These are phyloP conservation scores for Beauveria caledonica DNA, from an alignment of 2,329 filamentous ascomycete genomes.

Conservation along the genomic window DNA sequence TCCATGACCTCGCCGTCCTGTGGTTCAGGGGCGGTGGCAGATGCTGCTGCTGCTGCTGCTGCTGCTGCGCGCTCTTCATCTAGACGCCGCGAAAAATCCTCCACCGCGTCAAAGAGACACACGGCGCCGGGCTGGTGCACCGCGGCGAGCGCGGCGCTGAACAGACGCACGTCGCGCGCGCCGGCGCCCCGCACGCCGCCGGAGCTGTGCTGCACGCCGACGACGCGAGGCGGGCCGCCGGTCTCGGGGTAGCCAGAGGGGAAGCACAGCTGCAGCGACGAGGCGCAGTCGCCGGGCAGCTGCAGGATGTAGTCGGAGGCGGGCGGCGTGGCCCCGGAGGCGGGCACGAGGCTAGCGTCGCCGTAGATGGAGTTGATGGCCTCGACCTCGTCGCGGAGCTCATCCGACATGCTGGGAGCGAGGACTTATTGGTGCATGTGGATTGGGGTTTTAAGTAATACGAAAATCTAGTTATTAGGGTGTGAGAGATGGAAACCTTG, in stretches of 20 bases:
- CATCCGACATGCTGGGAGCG: slow-evolving; percentile 40
- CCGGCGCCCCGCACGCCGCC: slow-evolving; percentile 67
- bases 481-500: background rate
- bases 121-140: slow-evolving; percentile 64
- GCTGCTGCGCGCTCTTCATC: slow-evolving; percentile 20
- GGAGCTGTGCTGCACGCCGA: slow-evolving; percentile 74
- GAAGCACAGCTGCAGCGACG: slow-evolving; percentile 59
- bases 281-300: slow-evolving; percentile 53
- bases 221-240: slow-evolving; percentile 59
- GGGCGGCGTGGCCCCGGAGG: slow-evolving; percentile 24
- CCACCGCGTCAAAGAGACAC: slow-evolving; percentile 86
- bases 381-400: slow-evolving; percentile 65
- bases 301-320: slow-evolving; percentile 46
- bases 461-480: too few species aligned
- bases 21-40: slow-evolving; percentile 16
- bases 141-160: slow-evolving; percentile 57
- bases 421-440: background rate
- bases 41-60: slow-evolving; percentile 12
- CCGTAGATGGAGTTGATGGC: slow-evolving; percentile 83
- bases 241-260: slow-evolving; percentile 70
- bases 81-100: slow-evolving; percentile 51
- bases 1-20: slow-evolving; percentile 17
- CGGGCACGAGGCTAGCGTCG: slow-evolving; percentile 48
- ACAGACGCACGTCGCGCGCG: slow-evolving; percentile 58
- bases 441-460: background rate